A percentile compares a stretch with the other conserved stretches of the same genome.
These are phyloP conservation scores for Suillus decipiens DNA, from an alignment of 768 basidiomycete genomes.

Conservation along the genomic window DNA sequence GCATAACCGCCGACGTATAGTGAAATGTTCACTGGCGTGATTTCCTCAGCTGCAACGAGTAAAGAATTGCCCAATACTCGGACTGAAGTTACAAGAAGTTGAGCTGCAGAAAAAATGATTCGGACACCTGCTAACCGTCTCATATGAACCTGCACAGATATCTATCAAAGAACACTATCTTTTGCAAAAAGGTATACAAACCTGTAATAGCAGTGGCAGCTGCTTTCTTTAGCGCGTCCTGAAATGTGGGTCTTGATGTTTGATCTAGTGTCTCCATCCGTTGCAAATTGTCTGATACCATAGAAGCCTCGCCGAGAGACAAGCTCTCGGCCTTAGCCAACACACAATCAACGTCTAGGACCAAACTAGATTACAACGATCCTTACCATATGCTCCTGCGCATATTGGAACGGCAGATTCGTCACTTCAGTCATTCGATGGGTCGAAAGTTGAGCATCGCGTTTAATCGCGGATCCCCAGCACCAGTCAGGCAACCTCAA, in stretches of 20 bases:
- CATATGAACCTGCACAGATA: too few species aligned
- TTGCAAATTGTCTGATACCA: too few species aligned
- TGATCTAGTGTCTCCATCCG: too few species aligned
- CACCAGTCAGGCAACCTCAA: neutral
- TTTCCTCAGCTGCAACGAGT: slow-evolving; percentile 54
- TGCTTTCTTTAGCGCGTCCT: too few species aligned
- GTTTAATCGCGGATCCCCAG: neutral
- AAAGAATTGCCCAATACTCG: slow-evolving; percentile 61
- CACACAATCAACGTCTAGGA: neutral
- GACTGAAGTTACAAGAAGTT: slow-evolving; percentile 35
- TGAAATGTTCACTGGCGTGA: slow-evolving; percentile 39
- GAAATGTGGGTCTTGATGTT: too few species aligned
- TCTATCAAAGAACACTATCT: too few species aligned
- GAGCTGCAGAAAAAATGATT: too few species aligned
- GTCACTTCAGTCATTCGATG: neutral
- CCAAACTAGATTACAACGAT: neutral
- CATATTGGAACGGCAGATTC: neutral
- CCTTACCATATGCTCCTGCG: neutral
- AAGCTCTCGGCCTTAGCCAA: too few species aligned
- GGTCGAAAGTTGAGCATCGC: neutral
- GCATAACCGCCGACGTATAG: slow-evolving; percentile 55
- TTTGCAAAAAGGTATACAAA: too few species aligned
- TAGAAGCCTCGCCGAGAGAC: too few species aligned
- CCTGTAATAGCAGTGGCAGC: too few species aligned
- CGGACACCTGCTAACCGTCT: too few species aligned